Conservation (phyloP, 202 grass and related monocot genomes). For the Sporobolus alterniflorus region DNA sequence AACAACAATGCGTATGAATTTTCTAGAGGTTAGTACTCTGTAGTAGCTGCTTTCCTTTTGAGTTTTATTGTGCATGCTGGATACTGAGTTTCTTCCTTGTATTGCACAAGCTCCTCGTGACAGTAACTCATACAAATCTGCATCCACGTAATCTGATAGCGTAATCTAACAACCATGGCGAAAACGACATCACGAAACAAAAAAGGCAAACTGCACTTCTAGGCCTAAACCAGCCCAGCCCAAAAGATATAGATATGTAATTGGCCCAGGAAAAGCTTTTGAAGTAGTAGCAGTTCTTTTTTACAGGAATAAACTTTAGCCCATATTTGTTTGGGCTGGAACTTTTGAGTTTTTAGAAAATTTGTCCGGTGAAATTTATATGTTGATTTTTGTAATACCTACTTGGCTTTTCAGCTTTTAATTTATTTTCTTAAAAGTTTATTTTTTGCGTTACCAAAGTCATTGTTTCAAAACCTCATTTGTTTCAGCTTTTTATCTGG, state of each 20-base stretch:
- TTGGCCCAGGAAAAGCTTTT: constrained; percentile 2
- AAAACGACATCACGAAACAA: constrained; percentile 21
- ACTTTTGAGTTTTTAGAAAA: too few species aligned
- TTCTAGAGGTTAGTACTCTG: neutral
- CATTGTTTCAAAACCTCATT: too few species aligned
- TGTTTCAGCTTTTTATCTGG: too few species aligned
- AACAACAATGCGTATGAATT: neutral
- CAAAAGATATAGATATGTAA: neutral
- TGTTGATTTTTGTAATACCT: too few species aligned
- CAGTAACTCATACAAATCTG: constrained; percentile 7
- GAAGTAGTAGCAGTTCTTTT: neutral
- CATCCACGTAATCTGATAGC: constrained; percentile 24
- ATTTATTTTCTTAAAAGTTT: too few species aligned
- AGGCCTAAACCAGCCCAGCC: neutral
- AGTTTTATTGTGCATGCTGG: neutral
- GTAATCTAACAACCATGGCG: constrained; percentile 32
- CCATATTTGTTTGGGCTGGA: too few species aligned
- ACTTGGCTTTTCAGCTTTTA: too few species aligned
- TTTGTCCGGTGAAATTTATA: too few species aligned
- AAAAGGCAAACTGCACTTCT: neutral
- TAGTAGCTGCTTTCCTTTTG: neutral
- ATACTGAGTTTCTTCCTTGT: neutral
- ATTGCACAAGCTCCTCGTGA: constrained; percentile 6
- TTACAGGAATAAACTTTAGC: too few species aligned
- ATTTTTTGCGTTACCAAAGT: too few species aligned